Conservation (phyloP, 2,329 filamentous ascomycete species). For the Fusarium euwallaceae region DNA sequence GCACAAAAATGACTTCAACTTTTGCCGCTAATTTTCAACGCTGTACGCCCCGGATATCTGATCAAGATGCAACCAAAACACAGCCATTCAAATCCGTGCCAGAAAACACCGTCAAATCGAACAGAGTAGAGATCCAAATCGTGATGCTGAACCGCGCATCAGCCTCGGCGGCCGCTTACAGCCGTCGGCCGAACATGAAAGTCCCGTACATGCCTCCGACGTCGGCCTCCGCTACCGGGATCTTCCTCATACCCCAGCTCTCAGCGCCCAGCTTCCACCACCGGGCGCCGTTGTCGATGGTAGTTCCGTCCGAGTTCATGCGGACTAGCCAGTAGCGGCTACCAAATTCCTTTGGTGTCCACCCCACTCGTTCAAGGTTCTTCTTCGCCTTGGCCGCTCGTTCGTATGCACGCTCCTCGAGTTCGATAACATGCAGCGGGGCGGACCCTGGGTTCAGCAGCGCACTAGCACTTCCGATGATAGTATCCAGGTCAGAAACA, state of each 20-base stretch:
- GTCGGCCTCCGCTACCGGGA: slow-evolving; percentile 91
- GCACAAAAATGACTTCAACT: slow-evolving; percentile 46
- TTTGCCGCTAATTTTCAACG: slow-evolving; percentile 46
- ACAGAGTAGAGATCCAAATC: slow-evolving; percentile 43
- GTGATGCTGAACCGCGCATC: slow-evolving; percentile 56
- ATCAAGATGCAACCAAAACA: slow-evolving; percentile 41
- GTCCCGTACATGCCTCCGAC: slow-evolving; percentile 93
- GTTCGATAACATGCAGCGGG: slow-evolving; percentile 82
- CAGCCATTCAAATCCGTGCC: slow-evolving; percentile 18
- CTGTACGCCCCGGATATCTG: slow-evolving; percentile 45
- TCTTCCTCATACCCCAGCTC: slow-evolving; percentile 89
- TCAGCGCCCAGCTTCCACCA: slow-evolving; percentile 88
- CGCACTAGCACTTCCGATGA: slow-evolving; percentile 70
- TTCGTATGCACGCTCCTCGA: slow-evolving; percentile 76
- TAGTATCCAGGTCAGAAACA: slow-evolving; percentile 72
- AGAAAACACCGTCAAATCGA: slow-evolving; percentile 31
- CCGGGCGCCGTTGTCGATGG: slow-evolving; percentile 63
- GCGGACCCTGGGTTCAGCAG: slow-evolving; percentile 71
- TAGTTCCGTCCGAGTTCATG: slow-evolving; percentile 53
- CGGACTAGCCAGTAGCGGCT: slow-evolving; percentile 77
- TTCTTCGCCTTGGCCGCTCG: slow-evolving; percentile 73
- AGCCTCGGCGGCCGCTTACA: slow-evolving; percentile 54
- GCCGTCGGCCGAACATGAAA: slow-evolving; percentile 72
- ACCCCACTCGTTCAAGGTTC: slow-evolving; percentile 73
- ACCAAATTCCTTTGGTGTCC: slow-evolving; percentile 79